phyloP scores from a whole-genome alignment of 768 basidiomycete species.

The Vishniacozyma victoriae region DNA sequence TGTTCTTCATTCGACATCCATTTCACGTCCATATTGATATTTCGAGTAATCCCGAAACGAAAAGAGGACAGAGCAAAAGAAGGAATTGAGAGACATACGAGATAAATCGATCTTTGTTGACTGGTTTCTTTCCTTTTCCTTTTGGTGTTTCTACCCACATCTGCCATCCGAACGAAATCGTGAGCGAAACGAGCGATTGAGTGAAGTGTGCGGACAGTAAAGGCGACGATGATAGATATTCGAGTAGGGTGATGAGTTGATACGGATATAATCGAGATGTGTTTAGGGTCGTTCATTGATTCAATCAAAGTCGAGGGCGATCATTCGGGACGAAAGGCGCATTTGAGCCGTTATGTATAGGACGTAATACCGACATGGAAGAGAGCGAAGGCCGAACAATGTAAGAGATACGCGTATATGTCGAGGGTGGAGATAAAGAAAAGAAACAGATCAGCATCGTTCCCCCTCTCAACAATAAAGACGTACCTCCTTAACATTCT shows the following conservation, averaged over 20 bases:
- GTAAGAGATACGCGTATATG: too few relatives aligned
- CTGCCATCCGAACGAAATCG: conserved; percentile 49
- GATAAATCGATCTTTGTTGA: conserved; percentile 98
- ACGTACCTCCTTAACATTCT: conserved; percentile 93
- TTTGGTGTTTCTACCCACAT: conserved; percentile 99
- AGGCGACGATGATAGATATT: background rate
- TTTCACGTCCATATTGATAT: too few relatives aligned
- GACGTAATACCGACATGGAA: too few relatives aligned
- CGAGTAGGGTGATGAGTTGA: background rate
- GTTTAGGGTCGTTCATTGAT: background rate
- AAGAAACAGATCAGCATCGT: background rate
- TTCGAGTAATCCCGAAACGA: too few relatives aligned
- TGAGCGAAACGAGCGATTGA: background rate
- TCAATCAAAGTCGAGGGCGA: background rate
- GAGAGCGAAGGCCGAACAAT: too few relatives aligned
- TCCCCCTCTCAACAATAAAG: background rate
- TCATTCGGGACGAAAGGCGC: too few relatives aligned
- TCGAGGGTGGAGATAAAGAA: too few relatives aligned
- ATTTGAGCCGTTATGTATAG: too few relatives aligned
- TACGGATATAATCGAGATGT: too few relatives aligned
- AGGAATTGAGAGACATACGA: conserved; percentile 31
- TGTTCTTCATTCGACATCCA: too few relatives aligned
- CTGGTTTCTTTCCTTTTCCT: conserved; percentile 96
- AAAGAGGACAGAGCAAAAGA: background rate
- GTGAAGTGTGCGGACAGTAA: background rate